Conservation (phyloP, 2,329 filamentous ascomycete species). For the Ophiostoma pallidulum region DNA sequence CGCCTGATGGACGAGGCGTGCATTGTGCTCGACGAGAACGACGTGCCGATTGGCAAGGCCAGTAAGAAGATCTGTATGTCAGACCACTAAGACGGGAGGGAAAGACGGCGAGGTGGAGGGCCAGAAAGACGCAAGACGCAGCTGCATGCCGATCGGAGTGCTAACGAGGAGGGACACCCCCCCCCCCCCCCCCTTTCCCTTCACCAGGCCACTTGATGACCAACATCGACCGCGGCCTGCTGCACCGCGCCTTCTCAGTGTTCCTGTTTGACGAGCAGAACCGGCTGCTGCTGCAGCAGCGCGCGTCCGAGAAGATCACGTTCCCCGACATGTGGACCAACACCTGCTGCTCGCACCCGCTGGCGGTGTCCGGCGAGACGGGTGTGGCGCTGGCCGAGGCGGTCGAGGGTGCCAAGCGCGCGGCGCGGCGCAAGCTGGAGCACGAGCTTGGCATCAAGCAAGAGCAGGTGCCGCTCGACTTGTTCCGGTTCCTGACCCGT, state of each 20-base stretch:
- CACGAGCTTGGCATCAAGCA: conserved; percentile 90
- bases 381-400: conserved; percentile 72
- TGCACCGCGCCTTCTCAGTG: conserved; percentile 95
- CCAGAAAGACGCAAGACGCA: no score
- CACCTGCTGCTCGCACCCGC: conserved; percentile 96
- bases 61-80: conserved; percentile 93
- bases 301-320: conserved; percentile 93
- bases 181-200: no score
- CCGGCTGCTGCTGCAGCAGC: conserved; percentile 87
- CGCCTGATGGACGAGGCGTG: conserved; percentile 98
- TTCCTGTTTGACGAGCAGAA: conserved; percentile 96
- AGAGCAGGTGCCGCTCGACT: conserved; percentile 78
- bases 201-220: conserved; percentile 97
- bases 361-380: conserved; percentile 85
- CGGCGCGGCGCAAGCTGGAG: conserved; percentile 84
- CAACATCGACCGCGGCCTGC: conserved; percentile 91
- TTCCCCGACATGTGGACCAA: conserved; percentile 99
- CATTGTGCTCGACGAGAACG: conserved; percentile 90
- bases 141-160: no score
- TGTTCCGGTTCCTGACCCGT: conserved; percentile 88
- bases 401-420: conserved; percentile 77
- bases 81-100: not conserved
- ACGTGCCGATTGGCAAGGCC: conserved; percentile 85
- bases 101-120: not conserved
- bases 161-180: no score